Evolutionary conservation across 345 rosid species (phyloP), one percentile per base, ranked within the genome.

Genomic region (Schrenkiella parvula): DNA sequence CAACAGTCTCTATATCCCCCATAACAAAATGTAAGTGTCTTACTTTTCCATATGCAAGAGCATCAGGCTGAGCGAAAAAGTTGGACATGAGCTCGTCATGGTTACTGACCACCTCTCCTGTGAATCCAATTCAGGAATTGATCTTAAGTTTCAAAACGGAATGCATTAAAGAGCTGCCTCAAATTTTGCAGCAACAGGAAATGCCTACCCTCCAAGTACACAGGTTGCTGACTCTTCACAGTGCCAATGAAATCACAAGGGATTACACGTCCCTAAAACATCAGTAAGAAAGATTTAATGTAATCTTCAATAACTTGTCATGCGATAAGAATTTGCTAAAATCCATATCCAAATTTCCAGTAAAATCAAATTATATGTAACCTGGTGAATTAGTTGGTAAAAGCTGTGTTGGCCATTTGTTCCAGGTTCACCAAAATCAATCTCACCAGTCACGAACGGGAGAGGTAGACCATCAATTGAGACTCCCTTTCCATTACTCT

Each of bases 321-420:
- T 14, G 46, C 11, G 23, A 23, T 56, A 12, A 69, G 44, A 71
- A 19, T 13, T 63, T 39, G 21, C 4, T 8, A 46, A 64, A 64
- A 13, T 4, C 32, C 23, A 21, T 17, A 64, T 37, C 41, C 15
- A 57, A 56, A 11, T 48, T 58, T 66, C 19, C 19, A 58, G 32
- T 4, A 19, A 37, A 35, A 17, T 1, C 1, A 60, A 47, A 28
- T 4, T 3, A 22, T 29, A 29, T 6, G 42, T 59, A 59, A 91
- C 99, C 98, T 95, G 99, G 78, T 91, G 99, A 81, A 95, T 91
- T 71, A 95, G 88, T 80, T 95, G 99, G 84, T 95, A 95, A 81
- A 95, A 95, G 84, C 99, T 95, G 81, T 89, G 99, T 79, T 95
- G 99, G 60, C 98, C 96, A 68, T 95, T 88, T 56, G 99, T 89